These are phyloP conservation scores for Talaromyces sp. DNA, from an alignment of 2,329 filamentous ascomycete genomes.

Conservation along the genomic window DNA sequence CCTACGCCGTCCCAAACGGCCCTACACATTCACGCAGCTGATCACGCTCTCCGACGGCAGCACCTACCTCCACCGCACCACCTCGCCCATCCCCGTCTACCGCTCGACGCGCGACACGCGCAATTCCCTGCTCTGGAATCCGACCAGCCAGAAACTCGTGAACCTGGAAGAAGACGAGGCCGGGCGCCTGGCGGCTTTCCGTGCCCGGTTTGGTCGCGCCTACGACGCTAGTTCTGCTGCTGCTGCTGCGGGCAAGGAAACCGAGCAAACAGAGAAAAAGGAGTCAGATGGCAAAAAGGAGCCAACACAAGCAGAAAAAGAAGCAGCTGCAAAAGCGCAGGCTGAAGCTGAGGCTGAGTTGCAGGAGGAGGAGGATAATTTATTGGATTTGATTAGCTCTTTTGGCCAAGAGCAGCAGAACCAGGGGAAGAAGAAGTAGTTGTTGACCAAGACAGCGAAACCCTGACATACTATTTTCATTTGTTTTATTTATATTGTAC, in stretches of 20 bases:
- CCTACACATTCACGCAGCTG: constrained; percentile 96
- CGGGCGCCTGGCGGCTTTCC: constrained; percentile 79
- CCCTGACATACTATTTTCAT: neutral
- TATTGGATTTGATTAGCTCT: constrained; percentile 54
- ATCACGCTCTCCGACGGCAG: constrained; percentile 87
- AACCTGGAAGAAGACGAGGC: constrained; percentile 96
- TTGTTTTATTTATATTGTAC: neutral
- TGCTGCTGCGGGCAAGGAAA: constrained; percentile 21
- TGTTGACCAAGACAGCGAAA: neutral
- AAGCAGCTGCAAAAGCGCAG: constrained; percentile 28
- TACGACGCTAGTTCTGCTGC: constrained; percentile 60
- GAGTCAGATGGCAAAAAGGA: constrained; percentile 17
- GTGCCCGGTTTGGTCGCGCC: constrained; percentile 73
- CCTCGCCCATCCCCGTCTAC: constrained; percentile 52
- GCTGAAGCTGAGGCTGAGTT: constrained; percentile 45
- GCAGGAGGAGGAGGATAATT: constrained; percentile 47
- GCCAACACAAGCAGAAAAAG: constrained; percentile 31
- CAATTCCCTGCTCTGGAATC: constrained; percentile 90
- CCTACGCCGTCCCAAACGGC: constrained; percentile 78
- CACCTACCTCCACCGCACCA: constrained; percentile 57
- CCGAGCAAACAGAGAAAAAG: constrained; percentile 5
- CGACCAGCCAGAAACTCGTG: constrained; percentile 69
- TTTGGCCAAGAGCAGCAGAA: constrained; percentile 39
- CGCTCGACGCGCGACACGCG: constrained; percentile 72
- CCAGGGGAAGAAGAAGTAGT: constrained; percentile 26